A percentile compares a stretch with the other conserved stretches of the same genome.
These are phyloP conservation scores for Umbelopsis sp. DNA, from an alignment of 371 early-diverging fungal genomes.

Conservation along the genomic window DNA sequence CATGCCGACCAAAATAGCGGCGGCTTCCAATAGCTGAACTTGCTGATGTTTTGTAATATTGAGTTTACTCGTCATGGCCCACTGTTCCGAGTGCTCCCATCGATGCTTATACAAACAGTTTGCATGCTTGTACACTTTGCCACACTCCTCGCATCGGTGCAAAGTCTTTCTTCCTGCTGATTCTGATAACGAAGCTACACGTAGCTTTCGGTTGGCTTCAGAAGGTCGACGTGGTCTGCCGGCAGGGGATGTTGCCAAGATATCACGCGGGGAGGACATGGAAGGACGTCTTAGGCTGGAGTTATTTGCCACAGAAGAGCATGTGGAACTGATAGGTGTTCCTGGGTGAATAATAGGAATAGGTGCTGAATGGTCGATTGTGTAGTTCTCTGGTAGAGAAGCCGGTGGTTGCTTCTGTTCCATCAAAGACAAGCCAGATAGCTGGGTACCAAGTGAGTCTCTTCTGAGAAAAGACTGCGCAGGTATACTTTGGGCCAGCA, in stretches of 20 bases:
- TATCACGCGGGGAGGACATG: conserved; percentile 18
- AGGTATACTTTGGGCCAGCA: conserved; percentile 38
- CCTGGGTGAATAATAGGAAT: conserved; percentile 22
- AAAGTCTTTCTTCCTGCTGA: conserved; percentile 12
- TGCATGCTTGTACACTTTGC: conserved; percentile 72
- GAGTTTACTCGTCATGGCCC: conserved; percentile 68
- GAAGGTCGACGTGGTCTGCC: conserved; percentile 25
- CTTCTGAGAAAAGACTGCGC: conserved; percentile 44
- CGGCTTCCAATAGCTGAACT: conserved; percentile 78
- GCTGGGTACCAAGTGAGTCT: conserved; percentile 25
- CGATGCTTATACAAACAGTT: conserved; percentile 73
- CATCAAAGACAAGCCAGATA: conserved; percentile 15
- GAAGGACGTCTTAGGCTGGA: conserved; percentile 15
- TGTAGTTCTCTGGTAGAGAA: conserved; percentile 53
- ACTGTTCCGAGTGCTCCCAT: conserved; percentile 74
- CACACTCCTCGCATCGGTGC: conserved; percentile 64
- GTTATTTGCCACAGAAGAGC: background rate
- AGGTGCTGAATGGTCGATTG: conserved; percentile 46
- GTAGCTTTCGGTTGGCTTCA: conserved; percentile 27
- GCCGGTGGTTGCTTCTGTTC: conserved; percentile 27
- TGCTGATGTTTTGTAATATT: conserved; percentile 76
- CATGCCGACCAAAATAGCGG: conserved; percentile 68
- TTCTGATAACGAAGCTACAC: conserved; percentile 26
- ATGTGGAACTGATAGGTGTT: conserved; percentile 18
- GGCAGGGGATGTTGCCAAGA: conserved; percentile 38